Base-by-base conservation (phyloP, 2,329 filamentous ascomycete genomes). In the Aspergillus alliaceus region DNA sequence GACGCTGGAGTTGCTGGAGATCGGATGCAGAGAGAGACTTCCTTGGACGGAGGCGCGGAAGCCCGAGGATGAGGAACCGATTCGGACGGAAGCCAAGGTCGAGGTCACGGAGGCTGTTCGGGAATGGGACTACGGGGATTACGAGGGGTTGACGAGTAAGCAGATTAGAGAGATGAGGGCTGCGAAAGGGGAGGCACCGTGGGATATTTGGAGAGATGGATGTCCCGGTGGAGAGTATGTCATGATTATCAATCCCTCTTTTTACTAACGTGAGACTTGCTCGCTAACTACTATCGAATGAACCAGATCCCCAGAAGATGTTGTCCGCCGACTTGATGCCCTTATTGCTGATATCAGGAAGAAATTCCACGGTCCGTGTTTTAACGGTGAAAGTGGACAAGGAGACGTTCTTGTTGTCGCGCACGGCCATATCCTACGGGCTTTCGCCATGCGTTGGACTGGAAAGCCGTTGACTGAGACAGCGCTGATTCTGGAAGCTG, bases 131-230 rank as follows among this genome's bases (percentile, higher is more conserved):
- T 96, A 96, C 69, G 91, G 90, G 44, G 84, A 89, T 64, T 96
- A 96, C 69, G 91, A 96, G 76, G 91, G 91, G 8, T 83, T 95
- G 69, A 91, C 89, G 34, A 88, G 83, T 60, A 76, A 81, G 15
- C 80, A 91, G 63, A 96, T 96, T 69, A 80, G 84, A 51, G 79
- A 81, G 52, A 68, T 77, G 63, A 83, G 84, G 51, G 79, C 76
- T 58, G 78, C 82, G 66, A 78, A 85, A 57, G 90, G 89, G 7
- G 63, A 78, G 39, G 80, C 78, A 4, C 72, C 76, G 24, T 96
- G 91, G 91, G 89, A 95, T 76, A 96, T 96, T 62, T 96, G 91
- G 91, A 80, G 79, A n/a, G 91, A 96, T 70, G 91, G 91, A 0
- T 96, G 91, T 74, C 89, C 88, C 1, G 90, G 87, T 3, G 92